Conservation (phyloP, 1,284 basidiomycete species). For the Melampsora americana region DNA sequence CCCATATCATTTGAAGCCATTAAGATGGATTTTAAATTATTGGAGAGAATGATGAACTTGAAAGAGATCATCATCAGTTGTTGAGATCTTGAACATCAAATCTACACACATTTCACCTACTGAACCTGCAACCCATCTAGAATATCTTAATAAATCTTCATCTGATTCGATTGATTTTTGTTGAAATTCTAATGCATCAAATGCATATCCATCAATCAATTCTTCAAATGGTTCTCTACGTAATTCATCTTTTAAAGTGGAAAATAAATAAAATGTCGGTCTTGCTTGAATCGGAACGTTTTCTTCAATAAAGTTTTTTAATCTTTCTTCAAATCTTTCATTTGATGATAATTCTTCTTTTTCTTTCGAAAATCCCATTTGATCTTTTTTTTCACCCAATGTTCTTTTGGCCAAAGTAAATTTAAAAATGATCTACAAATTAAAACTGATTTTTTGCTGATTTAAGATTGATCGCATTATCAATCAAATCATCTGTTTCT, state of each 20-base stretch:
- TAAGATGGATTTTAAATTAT: slow-evolving; percentile 40
- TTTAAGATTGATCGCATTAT: slow-evolving; percentile 47
- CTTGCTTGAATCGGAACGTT: slow-evolving; percentile 47
- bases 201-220: slow-evolving; percentile 55
- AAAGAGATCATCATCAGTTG: slow-evolving; percentile 36
- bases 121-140: slow-evolving; percentile 56
- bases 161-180: slow-evolving; percentile 54
- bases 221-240: slow-evolving; percentile 56
- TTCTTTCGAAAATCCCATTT: slow-evolving; percentile 12
- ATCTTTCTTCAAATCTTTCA: slow-evolving; percentile 42
- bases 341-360: slow-evolving; percentile 36
- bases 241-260: slow-evolving; percentile 52
- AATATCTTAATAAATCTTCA: slow-evolving; percentile 56
- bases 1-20: slow-evolving; percentile 55
- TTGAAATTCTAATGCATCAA: slow-evolving; percentile 51
- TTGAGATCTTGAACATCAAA: slow-evolving; percentile 54
- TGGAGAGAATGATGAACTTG: too few species aligned
- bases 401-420: slow-evolving; percentile 44
- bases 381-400: background rate
- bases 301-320: slow-evolving; percentile 46
- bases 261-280: slow-evolving; percentile 55
- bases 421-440: slow-evolving; percentile 46
- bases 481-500: slow-evolving; percentile 53
- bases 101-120: slow-evolving; percentile 57
- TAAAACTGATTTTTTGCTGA: slow-evolving; percentile 46